Percentiles rank a stretch among this genome's conserved stretches.
These are phyloP conservation scores for Batkoa obscura DNA, from an alignment of 371 early-diverging fungal species.

Conservation along the genomic window DNA sequence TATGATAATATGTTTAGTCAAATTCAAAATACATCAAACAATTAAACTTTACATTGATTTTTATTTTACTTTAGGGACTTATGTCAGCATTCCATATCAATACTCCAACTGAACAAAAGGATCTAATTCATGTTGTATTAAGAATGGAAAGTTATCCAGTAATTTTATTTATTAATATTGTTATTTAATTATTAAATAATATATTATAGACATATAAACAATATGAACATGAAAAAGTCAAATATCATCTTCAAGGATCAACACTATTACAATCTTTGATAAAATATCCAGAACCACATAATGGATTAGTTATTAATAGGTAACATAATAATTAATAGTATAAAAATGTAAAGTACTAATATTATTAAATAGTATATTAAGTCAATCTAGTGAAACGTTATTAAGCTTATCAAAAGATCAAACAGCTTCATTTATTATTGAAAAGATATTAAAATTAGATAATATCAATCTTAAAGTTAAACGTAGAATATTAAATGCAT, in stretches of 20 bases:
- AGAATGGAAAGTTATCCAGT: too few species aligned
- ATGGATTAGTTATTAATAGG: constrained; percentile 32
- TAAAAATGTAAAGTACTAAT: too few species aligned
- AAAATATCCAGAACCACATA: constrained; percentile 36
- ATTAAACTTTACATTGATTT: constrained; percentile 16
- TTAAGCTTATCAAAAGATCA: constrained; percentile 43
- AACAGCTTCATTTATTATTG: constrained; percentile 50
- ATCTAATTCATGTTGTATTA: constrained; percentile 35
- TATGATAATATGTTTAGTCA: too few species aligned
- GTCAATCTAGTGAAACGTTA: constrained; percentile 23
- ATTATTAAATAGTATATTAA: constrained; percentile 12
- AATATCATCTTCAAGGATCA: constrained; percentile 49
- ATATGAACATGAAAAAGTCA: constrained; percentile 15
- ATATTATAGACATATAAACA: constrained; percentile 9
- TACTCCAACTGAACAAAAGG: constrained; percentile 22
- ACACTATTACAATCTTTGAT: constrained; percentile 46
- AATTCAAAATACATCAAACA: too few species aligned
- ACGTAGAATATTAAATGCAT: constrained; percentile 36
- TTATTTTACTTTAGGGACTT: neutral
- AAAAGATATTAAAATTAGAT: constrained; percentile 35
- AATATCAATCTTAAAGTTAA: constrained; percentile 34
- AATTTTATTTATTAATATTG: constrained; percentile 23
- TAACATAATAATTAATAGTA: constrained; percentile 14
- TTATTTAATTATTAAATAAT: constrained; percentile 7
- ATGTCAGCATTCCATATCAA: constrained; percentile 23